phyloP scores from a whole-genome alignment of 2,329 filamentous ascomycete genomes.

The Aspergillus udagawae region DNA sequence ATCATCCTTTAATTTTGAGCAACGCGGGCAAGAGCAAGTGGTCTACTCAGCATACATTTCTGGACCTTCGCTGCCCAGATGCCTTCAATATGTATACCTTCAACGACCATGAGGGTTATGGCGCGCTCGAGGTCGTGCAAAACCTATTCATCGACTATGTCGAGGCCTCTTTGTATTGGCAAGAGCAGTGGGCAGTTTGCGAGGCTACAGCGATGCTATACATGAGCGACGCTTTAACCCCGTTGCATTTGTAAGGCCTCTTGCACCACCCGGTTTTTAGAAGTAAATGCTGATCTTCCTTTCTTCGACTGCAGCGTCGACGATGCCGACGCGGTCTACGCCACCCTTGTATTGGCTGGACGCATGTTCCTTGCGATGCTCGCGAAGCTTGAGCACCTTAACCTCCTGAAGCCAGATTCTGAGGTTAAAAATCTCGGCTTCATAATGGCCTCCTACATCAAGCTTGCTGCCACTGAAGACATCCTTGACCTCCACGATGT shows the following conservation, averaged over 20 bases:
- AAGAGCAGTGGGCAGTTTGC: constrained; percentile 41
- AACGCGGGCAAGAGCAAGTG: constrained; percentile 2
- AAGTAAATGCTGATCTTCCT: background rate
- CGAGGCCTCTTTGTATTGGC: constrained; percentile 33
- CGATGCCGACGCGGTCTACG: background rate
- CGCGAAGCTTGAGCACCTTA: constrained; percentile 31
- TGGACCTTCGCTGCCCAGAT: constrained; percentile 36
- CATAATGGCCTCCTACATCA: constrained; percentile 38
- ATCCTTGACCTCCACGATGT: background rate
- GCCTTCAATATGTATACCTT: constrained; percentile 42
- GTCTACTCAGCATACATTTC: constrained; percentile 11
- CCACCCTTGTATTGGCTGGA: background rate
- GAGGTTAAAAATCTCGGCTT: constrained; percentile 36
- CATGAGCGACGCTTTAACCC: constrained; percentile 5
- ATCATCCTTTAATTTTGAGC: constrained; percentile 5
- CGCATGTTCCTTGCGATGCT: constrained; percentile 39
- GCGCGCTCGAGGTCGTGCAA: constrained; percentile 41
- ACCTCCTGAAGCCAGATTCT: constrained; percentile 30
- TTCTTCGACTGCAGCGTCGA: constrained; percentile 10
- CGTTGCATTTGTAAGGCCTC: constrained; percentile 19
- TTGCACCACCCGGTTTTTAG: no score
- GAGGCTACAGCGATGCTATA: constrained; percentile 35
- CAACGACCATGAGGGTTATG: constrained; percentile 42
- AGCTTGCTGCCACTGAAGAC: background rate
- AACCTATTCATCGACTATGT: constrained; percentile 42